phyloP scores from a whole-genome alignment of 768 basidiomycete species.

The Russula emetica region DNA sequence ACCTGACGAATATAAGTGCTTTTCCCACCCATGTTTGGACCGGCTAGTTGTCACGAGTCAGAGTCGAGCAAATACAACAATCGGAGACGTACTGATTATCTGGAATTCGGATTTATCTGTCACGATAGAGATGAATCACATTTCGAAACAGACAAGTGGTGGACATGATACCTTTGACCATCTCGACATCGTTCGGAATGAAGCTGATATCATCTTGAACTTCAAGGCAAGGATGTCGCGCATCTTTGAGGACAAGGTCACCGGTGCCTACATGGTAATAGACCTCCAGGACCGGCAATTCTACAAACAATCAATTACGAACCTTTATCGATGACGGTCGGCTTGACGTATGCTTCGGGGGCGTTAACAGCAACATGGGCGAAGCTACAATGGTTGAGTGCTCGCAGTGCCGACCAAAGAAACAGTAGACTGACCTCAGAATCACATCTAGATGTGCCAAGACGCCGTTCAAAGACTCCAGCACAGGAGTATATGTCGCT shows the following conservation, averaged over 20 bases:
- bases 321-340: conserved; percentile 75
- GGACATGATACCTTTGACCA: conserved; percentile 73
- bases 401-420: neutral
- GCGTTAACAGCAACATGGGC: conserved; percentile 88
- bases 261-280: conserved; percentile 57
- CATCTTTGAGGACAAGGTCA: conserved; percentile 73
- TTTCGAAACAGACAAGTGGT: neutral
- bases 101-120: conserved; percentile 85
- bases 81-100: conserved; percentile 68
- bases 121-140: neutral
- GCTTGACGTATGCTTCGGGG: conserved; percentile 85
- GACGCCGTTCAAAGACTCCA: conserved; percentile 78
- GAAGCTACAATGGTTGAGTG: conserved; percentile 49
- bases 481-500: conserved; percentile 89
- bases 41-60: conserved; percentile 47
- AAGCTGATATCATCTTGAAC: conserved; percentile 94
- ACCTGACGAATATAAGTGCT: conserved; percentile 95
- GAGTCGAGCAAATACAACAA: neutral
- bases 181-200: conserved; percentile 92
- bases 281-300: neutral
- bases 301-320: conserved; percentile 12
- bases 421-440: conserved; percentile 52
- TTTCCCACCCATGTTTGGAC: conserved; percentile 99
- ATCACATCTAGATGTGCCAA: conserved; percentile 92
- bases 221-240: conserved; percentile 94